Conservation (phyloP, 2,329 filamentous ascomycete species). For the Xylaria sp. region DNA sequence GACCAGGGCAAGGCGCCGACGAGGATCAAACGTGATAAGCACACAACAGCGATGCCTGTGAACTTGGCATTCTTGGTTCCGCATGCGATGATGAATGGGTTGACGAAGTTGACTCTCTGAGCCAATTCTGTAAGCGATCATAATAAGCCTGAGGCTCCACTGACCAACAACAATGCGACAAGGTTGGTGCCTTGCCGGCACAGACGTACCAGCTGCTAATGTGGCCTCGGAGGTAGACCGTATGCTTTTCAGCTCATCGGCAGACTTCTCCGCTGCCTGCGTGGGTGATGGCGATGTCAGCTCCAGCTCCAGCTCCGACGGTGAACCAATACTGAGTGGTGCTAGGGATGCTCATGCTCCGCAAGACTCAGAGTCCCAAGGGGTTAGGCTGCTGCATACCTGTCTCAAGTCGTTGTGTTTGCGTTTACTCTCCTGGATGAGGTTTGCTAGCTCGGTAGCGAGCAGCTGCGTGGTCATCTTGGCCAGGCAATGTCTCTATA, state of each 20-base stretch:
- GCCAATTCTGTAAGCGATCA: slow-evolving; percentile 73
- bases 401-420: slow-evolving; percentile 91
- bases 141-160: slow-evolving; percentile 11
- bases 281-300: slow-evolving; percentile 28
- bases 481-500: slow-evolving; percentile 42
- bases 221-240: slow-evolving; percentile 80
- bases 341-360: neutral
- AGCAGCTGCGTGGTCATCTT: slow-evolving; percentile 93
- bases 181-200: slow-evolving; percentile 33
- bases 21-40: slow-evolving; percentile 88
- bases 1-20: slow-evolving; percentile 81
- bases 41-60: slow-evolving; percentile 86
- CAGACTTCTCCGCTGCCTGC: slow-evolving; percentile 90
- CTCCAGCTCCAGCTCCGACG: neutral
- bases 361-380: too few species aligned
- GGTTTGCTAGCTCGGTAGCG: slow-evolving; percentile 85
- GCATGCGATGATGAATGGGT: slow-evolving; percentile 94
- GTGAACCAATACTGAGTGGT: neutral
- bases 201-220: slow-evolving; percentile 71
- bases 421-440: slow-evolving; percentile 94
- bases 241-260: slow-evolving; percentile 86
- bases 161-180: slow-evolving; percentile 8
- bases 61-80: slow-evolving; percentile 90
- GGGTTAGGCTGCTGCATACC: slow-evolving; percentile 55
- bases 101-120: slow-evolving; percentile 83